phyloP scores from a whole-genome alignment of 768 basidiomycete genomes.

The Leucocoprinus leucothites region DNA sequence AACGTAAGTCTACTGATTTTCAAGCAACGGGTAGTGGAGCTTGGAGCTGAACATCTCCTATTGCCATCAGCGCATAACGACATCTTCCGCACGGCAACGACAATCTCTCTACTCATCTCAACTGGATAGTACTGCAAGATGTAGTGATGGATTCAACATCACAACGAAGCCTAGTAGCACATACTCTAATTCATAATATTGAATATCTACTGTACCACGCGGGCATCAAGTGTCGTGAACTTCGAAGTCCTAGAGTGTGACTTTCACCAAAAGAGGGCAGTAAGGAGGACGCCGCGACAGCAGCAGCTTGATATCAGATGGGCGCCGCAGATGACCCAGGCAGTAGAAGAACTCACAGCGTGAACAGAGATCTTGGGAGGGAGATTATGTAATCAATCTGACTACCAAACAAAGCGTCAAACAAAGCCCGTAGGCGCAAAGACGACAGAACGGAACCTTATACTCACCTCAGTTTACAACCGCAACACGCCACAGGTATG shows the following conservation, averaged over 20 bases:
- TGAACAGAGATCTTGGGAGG: background rate
- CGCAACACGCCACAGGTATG: conserved; percentile 21
- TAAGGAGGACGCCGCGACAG: too few relatives aligned
- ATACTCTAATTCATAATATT: too few relatives aligned
- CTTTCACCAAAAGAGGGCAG: too few relatives aligned
- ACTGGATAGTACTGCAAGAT: too few relatives aligned
- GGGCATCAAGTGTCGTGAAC: background rate
- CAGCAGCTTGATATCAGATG: background rate
- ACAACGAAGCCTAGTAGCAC: too few relatives aligned
- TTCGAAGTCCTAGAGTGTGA: too few relatives aligned
- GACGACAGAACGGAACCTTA: conserved; percentile 14
- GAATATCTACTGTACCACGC: too few relatives aligned
- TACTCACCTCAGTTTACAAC: conserved; percentile 18
- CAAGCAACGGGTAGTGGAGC: too few relatives aligned
- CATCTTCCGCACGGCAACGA: background rate
- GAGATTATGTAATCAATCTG: conserved; percentile 20
- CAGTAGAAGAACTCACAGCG: background rate
- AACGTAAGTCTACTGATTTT: background rate
- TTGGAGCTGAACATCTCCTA: too few relatives aligned
- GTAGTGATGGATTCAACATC: too few relatives aligned
- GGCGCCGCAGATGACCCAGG: background rate
- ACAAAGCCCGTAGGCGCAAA: conserved; percentile 26
- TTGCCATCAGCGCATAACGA: too few relatives aligned
- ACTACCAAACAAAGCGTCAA: conserved; percentile 38
- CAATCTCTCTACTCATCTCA: too few relatives aligned